Evolutionary conservation across 2,329 filamentous ascomycete genomes (phyloP).

Genomic region (Coniochaeta hoffmannii): DNA sequence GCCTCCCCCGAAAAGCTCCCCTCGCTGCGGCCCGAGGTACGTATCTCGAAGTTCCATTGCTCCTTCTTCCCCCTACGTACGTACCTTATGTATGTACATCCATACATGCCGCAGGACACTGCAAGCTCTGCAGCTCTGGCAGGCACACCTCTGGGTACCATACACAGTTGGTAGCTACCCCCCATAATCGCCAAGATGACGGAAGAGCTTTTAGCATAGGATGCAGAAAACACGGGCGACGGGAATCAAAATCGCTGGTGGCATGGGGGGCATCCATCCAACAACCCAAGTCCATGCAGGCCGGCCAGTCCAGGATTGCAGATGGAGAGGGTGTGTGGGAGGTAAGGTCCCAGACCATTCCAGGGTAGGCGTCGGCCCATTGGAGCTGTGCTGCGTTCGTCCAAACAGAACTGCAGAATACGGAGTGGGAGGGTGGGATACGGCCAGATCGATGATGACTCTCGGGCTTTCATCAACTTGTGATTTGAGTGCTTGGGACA

Average conservation of each 20-base stretch:
- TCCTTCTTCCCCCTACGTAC: not conserved
- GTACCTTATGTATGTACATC: no score
- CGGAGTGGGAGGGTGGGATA: not conserved
- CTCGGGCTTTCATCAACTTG: not conserved
- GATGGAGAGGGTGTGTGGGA: not conserved
- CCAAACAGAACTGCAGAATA: not conserved
- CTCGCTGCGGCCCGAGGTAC: not conserved
- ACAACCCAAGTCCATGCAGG: constrained; percentile 3
- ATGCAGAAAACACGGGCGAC: not conserved
- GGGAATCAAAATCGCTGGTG: not conserved
- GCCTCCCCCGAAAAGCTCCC: not conserved
- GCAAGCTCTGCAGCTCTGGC: no score
- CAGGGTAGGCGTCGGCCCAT: not conserved
- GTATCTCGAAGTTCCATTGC: not conserved
- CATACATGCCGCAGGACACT: no score
- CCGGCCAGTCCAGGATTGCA: not conserved
- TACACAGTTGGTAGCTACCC: not conserved
- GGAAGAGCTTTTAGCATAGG: not conserved
- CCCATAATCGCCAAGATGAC: not conserved
- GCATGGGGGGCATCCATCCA: not conserved
- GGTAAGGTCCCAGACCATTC: not conserved
- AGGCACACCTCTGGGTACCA: not conserved
- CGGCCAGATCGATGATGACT: not conserved
- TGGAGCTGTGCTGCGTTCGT: not conserved
- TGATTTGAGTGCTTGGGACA: not conserved